Percentiles rank a stretch among this genome's conserved stretches.
Conservation (phyloP, 2,329 filamentous ascomycete genomes). For the Tolypocladium tundrense region DNA sequence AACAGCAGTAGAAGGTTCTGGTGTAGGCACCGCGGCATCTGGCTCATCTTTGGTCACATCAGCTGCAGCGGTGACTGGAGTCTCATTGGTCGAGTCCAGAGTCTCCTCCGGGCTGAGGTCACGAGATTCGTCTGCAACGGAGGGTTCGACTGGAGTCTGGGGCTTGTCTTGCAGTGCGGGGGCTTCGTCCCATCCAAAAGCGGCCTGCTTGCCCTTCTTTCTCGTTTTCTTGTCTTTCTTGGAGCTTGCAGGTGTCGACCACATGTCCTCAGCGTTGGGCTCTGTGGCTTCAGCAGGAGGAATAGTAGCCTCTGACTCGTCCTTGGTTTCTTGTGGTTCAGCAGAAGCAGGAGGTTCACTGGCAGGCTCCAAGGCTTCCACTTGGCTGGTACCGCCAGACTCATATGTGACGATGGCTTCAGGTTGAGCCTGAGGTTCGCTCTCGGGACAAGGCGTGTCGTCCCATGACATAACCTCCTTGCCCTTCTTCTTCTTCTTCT, state of each 20-base stretch:
- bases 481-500: conserved; percentile 9
- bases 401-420: neutral
- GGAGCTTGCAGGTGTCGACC: neutral
- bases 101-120: neutral
- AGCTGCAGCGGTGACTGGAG: neutral
- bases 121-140: neutral
- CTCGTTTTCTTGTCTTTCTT: conserved; percentile 7
- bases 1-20: neutral
- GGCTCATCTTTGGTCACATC: neutral
- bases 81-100: neutral
- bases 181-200: neutral
- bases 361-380: neutral
- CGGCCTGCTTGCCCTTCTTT: conserved; percentile 4
- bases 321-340: neutral
- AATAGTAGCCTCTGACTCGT: neutral
- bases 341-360: neutral
- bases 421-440: neutral
- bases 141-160: neutral
- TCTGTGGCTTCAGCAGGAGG: neutral
- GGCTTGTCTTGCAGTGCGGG: neutral
- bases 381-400: neutral
- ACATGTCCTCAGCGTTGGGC: neutral
- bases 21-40: too few species aligned
- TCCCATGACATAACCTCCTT: neutral
- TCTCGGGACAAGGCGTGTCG: neutral